Evolutionary conservation across 208 protist genomes (phyloP), one percentile per base, ranked within the genome.

Genomic region (Tritrichomonas foetus): DNA sequence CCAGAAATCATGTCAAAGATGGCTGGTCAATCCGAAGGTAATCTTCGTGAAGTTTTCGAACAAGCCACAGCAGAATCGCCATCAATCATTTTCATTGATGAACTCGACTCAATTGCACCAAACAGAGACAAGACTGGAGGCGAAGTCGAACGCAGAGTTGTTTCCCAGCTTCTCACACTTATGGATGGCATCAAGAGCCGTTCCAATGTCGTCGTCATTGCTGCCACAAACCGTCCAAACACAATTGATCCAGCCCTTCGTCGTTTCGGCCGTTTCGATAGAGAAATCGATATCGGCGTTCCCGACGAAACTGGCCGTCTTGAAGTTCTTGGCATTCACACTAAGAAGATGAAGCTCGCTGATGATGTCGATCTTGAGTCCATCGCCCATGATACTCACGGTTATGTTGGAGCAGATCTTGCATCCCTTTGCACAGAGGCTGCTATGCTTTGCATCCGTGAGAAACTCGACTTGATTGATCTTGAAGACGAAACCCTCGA

Each of bases 1-100:
- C 99, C 96, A 69, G 99, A 99, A 96, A 99, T 99, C 95, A 99
- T 99, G 99, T 99, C 98, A 75, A 99, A 99, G 96, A 98, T 99
- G 97, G 98, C 98, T 39, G 99, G 99, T 93, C 99, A 99, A 95
- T 99, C 98, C 16, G 99, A 99, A 96, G 97, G 96, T 49, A 99
- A 99, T 95, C 97, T 99, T 36, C 97, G 99, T 94, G 98, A 99
- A 94, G 98, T 99, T 49, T 99, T 99, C 96, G 98, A 99, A 95
- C 98, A 99, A 69, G 95, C 95, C 36, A 64, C 89, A 47, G 94
- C 99, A 97, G 99, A 99, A 96, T 96, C 98, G 0, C 99, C 99
- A 55, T 96, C 99, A 53, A 99, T 99, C 96, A 99, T 99, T 95
- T 99, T 99, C 97, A 99, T 99, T 96, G 99, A 99, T 96, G 99